A percentile compares a stretch with the other conserved stretches of the same genome.
phyloP scores from a whole-genome alignment of 345 rosid species.

The Citrus cavaleriei region DNA sequence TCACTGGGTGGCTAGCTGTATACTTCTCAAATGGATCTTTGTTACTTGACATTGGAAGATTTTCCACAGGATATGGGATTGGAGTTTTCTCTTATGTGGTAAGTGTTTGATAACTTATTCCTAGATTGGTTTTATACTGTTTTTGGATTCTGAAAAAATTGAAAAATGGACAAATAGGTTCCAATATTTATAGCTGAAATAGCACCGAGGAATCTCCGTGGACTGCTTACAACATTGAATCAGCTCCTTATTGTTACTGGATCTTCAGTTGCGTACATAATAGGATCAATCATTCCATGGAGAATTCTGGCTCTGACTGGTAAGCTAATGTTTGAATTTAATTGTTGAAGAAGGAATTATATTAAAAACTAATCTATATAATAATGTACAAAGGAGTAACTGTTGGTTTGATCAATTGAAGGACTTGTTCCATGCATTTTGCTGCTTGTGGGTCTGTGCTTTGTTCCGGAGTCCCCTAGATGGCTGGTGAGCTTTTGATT shows the following conservation, averaged over 20 bases:
- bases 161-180: slow-evolving; percentile 35
- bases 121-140: not conserved
- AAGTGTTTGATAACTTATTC: slow-evolving; percentile 10
- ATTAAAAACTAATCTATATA: not conserved
- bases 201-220: slow-evolving; percentile 84
- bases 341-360: not conserved
- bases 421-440: slow-evolving; percentile 72
- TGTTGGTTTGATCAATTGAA: slow-evolving; percentile 21
- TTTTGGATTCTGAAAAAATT: too few species aligned
- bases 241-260: slow-evolving; percentile 85
- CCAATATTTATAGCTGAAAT: slow-evolving; percentile 91
- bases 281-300: slow-evolving; percentile 74
- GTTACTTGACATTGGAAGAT: slow-evolving; percentile 75
- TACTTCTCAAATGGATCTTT: slow-evolving; percentile 59
- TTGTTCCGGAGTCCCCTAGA: slow-evolving; percentile 88
- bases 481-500: slow-evolving; percentile 63
- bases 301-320: slow-evolving; percentile 76
- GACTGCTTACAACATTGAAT: slow-evolving; percentile 84
- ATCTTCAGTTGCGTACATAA: slow-evolving; percentile 56
- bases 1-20: slow-evolving; percentile 78
- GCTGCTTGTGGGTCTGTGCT: slow-evolving; percentile 64
- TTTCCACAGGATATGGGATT: slow-evolving; percentile 83
- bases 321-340: slow-evolving; percentile 21
- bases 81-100: slow-evolving; percentile 95
- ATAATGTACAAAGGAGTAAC: slow-evolving; percentile 4